Evolutionary conservation across 139 green algal species (phyloP).

Genomic region (Micromonas commoda): DNA sequence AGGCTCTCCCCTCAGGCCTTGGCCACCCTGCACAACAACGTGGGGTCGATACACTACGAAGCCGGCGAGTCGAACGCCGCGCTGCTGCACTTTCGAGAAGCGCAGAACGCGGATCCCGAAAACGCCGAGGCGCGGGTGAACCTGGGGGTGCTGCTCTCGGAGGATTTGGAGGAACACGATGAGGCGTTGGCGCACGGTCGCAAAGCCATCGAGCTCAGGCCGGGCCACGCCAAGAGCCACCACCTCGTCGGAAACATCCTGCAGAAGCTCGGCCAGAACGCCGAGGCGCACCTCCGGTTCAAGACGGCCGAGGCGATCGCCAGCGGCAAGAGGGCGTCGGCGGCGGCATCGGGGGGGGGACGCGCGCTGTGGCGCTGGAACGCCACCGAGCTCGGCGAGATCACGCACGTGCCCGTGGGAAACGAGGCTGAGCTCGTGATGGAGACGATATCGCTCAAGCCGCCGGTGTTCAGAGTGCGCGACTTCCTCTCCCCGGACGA

Average conservation of each 20-base stretch:
- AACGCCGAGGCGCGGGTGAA: neutral
- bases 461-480: neutral
- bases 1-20: neutral
- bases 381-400: neutral
- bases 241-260: conserved; percentile 5
- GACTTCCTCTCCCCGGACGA: neutral
- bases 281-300: neutral
- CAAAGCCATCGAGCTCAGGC: neutral
- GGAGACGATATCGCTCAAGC: neutral
- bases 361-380: no score
- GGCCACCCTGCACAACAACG: neutral
- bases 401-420: neutral
- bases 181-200: neutral
- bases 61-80: neutral
- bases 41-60: neutral
- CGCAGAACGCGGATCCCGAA: neutral
- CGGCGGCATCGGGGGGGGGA: no score
- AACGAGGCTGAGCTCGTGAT: neutral
- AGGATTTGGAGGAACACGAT: neutral
- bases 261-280: neutral
- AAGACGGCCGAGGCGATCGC: neutral
- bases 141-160: neutral
- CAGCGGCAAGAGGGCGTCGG: neutral
- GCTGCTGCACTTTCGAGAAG: neutral
- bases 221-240: neutral